Evolutionary conservation across 768 basidiomycete genomes (phyloP).

Genomic region (Psilocybe sp.): DNA sequence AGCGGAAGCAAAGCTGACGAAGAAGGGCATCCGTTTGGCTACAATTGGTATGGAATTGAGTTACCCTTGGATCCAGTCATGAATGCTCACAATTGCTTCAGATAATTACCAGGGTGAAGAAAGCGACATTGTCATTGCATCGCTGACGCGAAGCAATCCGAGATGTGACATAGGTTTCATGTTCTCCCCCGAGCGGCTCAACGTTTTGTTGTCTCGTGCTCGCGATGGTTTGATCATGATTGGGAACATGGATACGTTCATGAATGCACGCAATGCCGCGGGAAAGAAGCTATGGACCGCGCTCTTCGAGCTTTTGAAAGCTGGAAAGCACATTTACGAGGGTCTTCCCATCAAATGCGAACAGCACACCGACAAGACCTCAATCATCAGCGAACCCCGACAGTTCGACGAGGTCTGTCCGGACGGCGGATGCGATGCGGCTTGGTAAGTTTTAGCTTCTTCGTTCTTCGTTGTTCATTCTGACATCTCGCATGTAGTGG

Average conservation of each 20-base stretch:
- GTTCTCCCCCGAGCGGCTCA: constrained; percentile 65
- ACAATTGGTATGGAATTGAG: constrained; percentile 53
- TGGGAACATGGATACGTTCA: constrained; percentile 62
- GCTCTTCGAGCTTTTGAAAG: constrained; percentile 43
- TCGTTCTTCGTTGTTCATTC: background rate
- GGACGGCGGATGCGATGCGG: constrained; percentile 59
- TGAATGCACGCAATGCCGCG: constrained; percentile 28
- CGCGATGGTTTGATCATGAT: constrained; percentile 64
- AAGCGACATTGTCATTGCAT: constrained; percentile 63
- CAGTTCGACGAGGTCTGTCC: constrained; percentile 54
- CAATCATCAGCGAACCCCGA: constrained; percentile 33
- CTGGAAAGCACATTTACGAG: constrained; percentile 42
- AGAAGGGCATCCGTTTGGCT: constrained; percentile 51
- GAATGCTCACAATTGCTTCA: constrained; percentile 16
- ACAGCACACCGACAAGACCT: constrained; percentile 43
- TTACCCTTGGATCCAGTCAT: background rate
- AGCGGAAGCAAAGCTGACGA: constrained; percentile 34
- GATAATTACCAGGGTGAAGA: constrained; percentile 82
- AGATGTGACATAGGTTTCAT: constrained; percentile 66
- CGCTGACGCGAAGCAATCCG: constrained; percentile 58
- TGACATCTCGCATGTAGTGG: constrained; percentile 33
- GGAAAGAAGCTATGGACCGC: constrained; percentile 50
- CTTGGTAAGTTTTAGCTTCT: constrained; percentile 45
- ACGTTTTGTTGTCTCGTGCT: constrained; percentile 69
- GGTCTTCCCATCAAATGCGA: constrained; percentile 62